Conservation (phyloP, 2,329 filamentous ascomycete genomes). For the Cercospora sp. region DNA sequence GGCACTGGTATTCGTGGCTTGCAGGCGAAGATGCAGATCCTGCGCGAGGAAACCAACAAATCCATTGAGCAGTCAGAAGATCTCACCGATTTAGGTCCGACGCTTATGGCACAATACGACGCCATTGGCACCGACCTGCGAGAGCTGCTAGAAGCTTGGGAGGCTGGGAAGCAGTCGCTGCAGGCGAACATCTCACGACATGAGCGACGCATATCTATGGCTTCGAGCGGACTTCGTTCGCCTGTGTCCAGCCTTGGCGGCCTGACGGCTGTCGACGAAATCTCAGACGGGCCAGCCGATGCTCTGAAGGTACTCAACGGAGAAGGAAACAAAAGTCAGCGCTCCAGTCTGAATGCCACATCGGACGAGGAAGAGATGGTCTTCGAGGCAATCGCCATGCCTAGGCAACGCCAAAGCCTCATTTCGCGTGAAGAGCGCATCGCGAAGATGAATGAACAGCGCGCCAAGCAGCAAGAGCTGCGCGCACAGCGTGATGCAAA, state of each 20-base stretch:
- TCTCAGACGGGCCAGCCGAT: constrained; percentile 59
- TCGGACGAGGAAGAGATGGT: constrained; percentile 66
- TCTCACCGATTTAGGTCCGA: constrained; percentile 66
- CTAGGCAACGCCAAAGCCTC: constrained; percentile 57
- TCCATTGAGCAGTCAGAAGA: constrained; percentile 68
- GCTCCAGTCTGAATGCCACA: constrained; percentile 53
- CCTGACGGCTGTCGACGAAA: constrained; percentile 57
- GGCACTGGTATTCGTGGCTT: constrained; percentile 88
- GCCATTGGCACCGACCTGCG: constrained; percentile 87
- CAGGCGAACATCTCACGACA: constrained; percentile 79
- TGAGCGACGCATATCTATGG: constrained; percentile 59
- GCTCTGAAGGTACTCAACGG: constrained; percentile 79
- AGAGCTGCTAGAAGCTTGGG: constrained; percentile 52
- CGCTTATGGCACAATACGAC: constrained; percentile 86
- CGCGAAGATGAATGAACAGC: constrained; percentile 81
- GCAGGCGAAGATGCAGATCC: constrained; percentile 89
- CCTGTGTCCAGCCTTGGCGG: constrained; percentile 62
- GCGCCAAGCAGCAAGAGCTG: constrained; percentile 68
- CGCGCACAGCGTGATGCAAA: constrained; percentile 77
- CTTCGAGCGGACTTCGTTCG: constrained; percentile 48
- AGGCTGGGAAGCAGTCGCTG: constrained; percentile 72
- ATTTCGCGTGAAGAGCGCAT: constrained; percentile 86
- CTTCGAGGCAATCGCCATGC: constrained; percentile 85
- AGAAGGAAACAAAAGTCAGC: constrained; percentile 49
- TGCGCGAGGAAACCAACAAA: constrained; percentile 84